phyloP scores from a whole-genome alignment of 2,329 filamentous ascomycete genomes.

The Eurotiales sp. region DNA sequence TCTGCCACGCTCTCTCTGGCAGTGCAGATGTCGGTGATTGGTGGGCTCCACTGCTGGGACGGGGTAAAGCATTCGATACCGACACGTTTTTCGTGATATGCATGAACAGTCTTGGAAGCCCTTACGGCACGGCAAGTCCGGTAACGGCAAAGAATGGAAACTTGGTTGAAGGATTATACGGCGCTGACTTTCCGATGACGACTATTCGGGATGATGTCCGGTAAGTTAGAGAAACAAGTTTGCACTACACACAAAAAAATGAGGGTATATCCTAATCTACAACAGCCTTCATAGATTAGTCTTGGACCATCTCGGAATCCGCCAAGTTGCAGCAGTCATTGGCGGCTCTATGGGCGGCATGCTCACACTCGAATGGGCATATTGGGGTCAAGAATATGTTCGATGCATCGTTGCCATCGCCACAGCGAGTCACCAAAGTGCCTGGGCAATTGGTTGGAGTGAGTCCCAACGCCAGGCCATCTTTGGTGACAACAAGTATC shows the following conservation, averaged over 20 bases:
- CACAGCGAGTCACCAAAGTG: slow-evolving; percentile 78
- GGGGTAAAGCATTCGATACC: slow-evolving; percentile 72
- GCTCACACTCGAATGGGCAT: slow-evolving; percentile 87
- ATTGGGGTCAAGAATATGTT: slow-evolving; percentile 66
- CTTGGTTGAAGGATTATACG: slow-evolving; percentile 62
- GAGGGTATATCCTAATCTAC: no score
- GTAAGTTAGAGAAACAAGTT: background rate
- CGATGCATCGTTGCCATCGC: slow-evolving; percentile 77
- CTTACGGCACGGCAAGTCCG: background rate
- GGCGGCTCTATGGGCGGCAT: slow-evolving; percentile 85
- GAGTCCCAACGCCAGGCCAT: slow-evolving; percentile 78
- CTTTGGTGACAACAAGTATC: slow-evolving; percentile 30
- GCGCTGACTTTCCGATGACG: slow-evolving; percentile 80
- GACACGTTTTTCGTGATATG: slow-evolving; percentile 69
- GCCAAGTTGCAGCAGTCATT: slow-evolving; percentile 72
- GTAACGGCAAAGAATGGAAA: slow-evolving; percentile 68
- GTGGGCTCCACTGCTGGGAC: slow-evolving; percentile 78
- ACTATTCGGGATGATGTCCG: slow-evolving; percentile 82
- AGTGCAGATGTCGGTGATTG: slow-evolving; percentile 82
- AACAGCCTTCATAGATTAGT: slow-evolving; percentile 65
- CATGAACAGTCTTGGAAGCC: background rate
- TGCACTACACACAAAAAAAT: no score
- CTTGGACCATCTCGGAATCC: slow-evolving; percentile 74
- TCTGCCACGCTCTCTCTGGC: slow-evolving; percentile 81
- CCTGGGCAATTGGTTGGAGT: slow-evolving; percentile 89